Base-by-base conservation (phyloP, 2,329 filamentous ascomycete genomes). In the Gnomoniopsis smithogilvyi region DNA sequence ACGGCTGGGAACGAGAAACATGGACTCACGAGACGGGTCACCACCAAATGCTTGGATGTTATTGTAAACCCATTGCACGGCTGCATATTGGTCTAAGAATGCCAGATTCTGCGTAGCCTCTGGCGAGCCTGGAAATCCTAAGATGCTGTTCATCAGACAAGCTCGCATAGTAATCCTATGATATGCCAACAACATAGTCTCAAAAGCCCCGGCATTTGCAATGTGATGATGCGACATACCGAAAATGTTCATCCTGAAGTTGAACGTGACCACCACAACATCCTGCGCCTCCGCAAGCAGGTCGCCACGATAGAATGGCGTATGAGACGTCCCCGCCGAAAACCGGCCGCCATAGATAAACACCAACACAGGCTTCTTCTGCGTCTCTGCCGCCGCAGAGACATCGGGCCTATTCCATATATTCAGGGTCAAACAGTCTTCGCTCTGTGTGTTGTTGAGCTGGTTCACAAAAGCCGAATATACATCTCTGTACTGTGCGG, bases 261-360 rank as follows among this genome's bases (percentile, higher is more conserved):
- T 59, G 51, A 59, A 59, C 14, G 56, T 59, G 26, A 59, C 56
- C 24, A 59, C 38, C 26, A 59, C 51, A 17, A 55, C 45, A 19
- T 59, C 56, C 45, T 59, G 51, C 19, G 50, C 43, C 33, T 55
- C 51, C 6, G 56, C 51, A 3, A 59, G 3, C 6, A 55, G 15
- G 21, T 34, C 56, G n/a, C 56, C 56, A 4, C 45, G 17, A 7
- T 59, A 52, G 56, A 59, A 59, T 6, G 56, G 56, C 15, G 50
- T 59, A 8, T 52, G 46, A 41, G 49, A 55, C 22, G 38, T 52
- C n/a, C 77, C 77, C 36, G 67, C 68, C 2, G 63, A 67, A 53
- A 77, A 78, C 0, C 69, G 73, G 10, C 78, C 77, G 2, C 77
- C 77, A 51, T 75, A 71, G 12, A 79, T 72, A 72, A 74, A 80